Conservation (phyloP, 2,329 filamentous ascomycete genomes). For the Geosmithia morbida region DNA sequence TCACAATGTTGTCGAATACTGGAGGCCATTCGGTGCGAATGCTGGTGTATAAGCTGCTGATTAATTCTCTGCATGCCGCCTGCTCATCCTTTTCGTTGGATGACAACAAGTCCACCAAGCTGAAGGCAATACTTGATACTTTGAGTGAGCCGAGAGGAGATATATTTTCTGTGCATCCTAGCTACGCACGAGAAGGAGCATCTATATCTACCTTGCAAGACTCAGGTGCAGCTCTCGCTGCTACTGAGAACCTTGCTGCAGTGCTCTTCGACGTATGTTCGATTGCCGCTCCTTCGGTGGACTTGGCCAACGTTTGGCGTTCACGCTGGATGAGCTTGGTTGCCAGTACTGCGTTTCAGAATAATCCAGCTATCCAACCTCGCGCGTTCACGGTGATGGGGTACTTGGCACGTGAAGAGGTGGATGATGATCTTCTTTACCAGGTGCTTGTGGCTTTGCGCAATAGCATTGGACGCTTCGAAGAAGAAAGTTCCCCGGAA, state of each 20-base stretch:
- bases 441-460: slow-evolving; percentile 55
- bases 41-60: slow-evolving; percentile 46
- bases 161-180: slow-evolving; percentile 34
- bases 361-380: slow-evolving; percentile 57
- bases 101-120: slow-evolving; percentile 39
- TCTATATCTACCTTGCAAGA: slow-evolving; percentile 41
- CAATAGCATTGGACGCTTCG: slow-evolving; percentile 49
- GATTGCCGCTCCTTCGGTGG: slow-evolving; percentile 47
- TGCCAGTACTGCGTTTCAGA: slow-evolving; percentile 58
- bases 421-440: slow-evolving; percentile 57
- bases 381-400: slow-evolving; percentile 59
- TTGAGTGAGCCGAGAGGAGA: slow-evolving; percentile 46
- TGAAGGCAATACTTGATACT: slow-evolving; percentile 39
- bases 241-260: slow-evolving; percentile 46
- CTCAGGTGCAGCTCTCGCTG: slow-evolving; percentile 30
- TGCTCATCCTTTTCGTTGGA: slow-evolving; percentile 52
- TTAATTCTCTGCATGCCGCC: slow-evolving; percentile 54
- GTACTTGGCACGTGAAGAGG: slow-evolving; percentile 54
- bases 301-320: slow-evolving; percentile 54
- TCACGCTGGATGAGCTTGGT: slow-evolving; percentile 62
- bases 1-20: slow-evolving; percentile 57
- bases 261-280: slow-evolving; percentile 49
- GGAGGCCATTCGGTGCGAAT: slow-evolving; percentile 41
- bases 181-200: slow-evolving; percentile 33
- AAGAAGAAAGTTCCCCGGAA: slow-evolving; percentile 48